Conservation (phyloP, 1,284 basidiomycete genomes). For the Volvariella surrecta region DNA sequence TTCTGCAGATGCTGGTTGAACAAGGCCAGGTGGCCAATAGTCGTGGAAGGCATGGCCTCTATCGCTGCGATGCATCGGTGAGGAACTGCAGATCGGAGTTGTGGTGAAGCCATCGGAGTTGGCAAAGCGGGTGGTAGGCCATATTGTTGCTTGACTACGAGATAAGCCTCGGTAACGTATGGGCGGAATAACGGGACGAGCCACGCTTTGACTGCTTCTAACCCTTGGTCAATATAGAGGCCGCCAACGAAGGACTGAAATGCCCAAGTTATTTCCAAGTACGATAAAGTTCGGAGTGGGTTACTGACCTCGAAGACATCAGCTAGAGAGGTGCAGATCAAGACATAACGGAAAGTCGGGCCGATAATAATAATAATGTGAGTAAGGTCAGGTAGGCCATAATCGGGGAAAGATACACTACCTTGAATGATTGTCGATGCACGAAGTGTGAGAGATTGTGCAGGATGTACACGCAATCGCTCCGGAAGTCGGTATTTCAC, state of each 20-base stretch:
- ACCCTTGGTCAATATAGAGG: slow-evolving; percentile 58
- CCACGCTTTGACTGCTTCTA: slow-evolving; percentile 47
- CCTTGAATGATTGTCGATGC: slow-evolving; percentile 66
- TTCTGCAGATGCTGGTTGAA: slow-evolving; percentile 71
- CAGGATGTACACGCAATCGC: slow-evolving; percentile 50
- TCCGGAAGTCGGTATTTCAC: slow-evolving; percentile 54
- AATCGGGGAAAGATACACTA: slow-evolving; percentile 14
- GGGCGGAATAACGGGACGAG: slow-evolving; percentile 51
- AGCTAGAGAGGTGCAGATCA: slow-evolving; percentile 31
- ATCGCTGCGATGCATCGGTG: slow-evolving; percentile 14
- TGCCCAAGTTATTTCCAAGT: slow-evolving; percentile 4
- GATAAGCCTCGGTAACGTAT: slow-evolving; percentile 53
- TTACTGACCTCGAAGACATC: slow-evolving; percentile 63
- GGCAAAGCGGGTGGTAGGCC: slow-evolving; percentile 35
- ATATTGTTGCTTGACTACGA: slow-evolving; percentile 51
- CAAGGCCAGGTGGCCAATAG: slow-evolving; percentile 55
- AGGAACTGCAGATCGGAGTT: slow-evolving; percentile 14
- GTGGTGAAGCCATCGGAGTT: slow-evolving; percentile 9
- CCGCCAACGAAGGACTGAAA: slow-evolving; percentile 69
- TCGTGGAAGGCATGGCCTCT: slow-evolving; percentile 1
- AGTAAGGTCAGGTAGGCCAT: slow-evolving; percentile 1
- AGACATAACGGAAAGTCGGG: slow-evolving; percentile 6
- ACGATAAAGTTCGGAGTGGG: slow-evolving; percentile 6
- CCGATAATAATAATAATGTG: neutral
- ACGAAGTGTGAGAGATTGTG: slow-evolving; percentile 59